phyloP scores from a whole-genome alignment of 2,329 filamentous ascomycete species.

The Pseudocercospora musae region DNA sequence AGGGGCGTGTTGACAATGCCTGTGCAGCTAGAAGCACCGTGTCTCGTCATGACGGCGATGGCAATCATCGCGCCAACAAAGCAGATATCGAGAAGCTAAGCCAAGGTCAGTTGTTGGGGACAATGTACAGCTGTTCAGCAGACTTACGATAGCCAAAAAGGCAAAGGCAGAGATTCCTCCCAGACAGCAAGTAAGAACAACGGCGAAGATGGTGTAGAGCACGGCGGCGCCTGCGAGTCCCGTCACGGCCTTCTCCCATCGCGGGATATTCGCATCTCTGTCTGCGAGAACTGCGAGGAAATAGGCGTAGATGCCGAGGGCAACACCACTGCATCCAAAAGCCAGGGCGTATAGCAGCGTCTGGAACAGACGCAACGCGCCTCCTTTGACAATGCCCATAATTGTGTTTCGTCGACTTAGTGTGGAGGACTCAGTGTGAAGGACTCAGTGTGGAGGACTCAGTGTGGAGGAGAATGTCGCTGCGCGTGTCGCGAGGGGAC shows the following conservation, averaged over 20 bases:
- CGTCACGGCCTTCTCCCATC: constrained; percentile 54
- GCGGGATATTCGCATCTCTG: constrained; percentile 61
- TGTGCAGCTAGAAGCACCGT: constrained; percentile 65
- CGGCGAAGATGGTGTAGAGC: constrained; percentile 70
- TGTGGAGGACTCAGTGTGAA: no score
- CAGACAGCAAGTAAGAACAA: constrained; percentile 73
- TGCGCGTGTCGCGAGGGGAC: not conserved
- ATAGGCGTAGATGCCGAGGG: constrained; percentile 68
- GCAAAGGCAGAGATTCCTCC: constrained; percentile 73
- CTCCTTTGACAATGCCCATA: constrained; percentile 45
- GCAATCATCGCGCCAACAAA: constrained; percentile 79
- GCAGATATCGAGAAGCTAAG: constrained; percentile 64
- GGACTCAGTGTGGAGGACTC: no score
- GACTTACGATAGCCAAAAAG: constrained; percentile 58
- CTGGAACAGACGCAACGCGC: constrained; percentile 65
- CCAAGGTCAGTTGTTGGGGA: not conserved
- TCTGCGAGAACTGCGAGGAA: constrained; percentile 72
- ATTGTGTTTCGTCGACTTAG: not conserved
- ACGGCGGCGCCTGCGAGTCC: constrained; percentile 73
- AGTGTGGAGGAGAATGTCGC: no score
- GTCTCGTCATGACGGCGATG: constrained; percentile 69
- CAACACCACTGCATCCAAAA: constrained; percentile 68
- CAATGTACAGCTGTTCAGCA: not conserved
- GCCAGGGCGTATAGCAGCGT: constrained; percentile 71
- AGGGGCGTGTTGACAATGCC: constrained; percentile 65